Evolutionary conservation across 2,329 filamentous ascomycete species (phyloP), one percentile per base, ranked within the genome.

Genomic region (Neonectria faginata): DNA sequence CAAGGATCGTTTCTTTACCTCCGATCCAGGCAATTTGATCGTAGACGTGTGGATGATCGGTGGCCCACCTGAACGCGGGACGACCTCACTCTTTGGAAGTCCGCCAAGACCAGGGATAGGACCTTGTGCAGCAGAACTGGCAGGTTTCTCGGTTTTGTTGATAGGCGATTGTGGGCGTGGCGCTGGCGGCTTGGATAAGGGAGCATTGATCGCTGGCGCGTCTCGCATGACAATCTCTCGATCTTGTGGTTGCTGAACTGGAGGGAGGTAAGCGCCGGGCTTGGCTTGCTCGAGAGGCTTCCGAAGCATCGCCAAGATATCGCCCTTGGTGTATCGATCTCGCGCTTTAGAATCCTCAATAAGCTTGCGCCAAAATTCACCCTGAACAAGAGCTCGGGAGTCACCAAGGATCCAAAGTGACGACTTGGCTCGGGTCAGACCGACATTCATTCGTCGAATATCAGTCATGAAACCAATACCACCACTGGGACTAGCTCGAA

Each of bases 401-500:
- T 98, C 97, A 70, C 96, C 96, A 27, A 99, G 86, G 62, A 99
- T 95, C 92, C 95, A 99, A 10, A 99, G 86, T 36, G 95, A 97
- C 10, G 93, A 97, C 79, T 97, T 97, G 5, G 96, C 97, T 84
- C 96, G 91, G 22, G 96, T 99, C 65, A 99, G 85, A 82, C 96
- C 96, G 74, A 99, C 96, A 79, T 99, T 99, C 97, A 99, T 98
- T 85, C 96, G 95, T 64, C 96, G 90, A 75, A 99, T 97, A 78
- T 99, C 96, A 59, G 93, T 92, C 87, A 99, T 91, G 88, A 99
- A 99, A 85, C 96, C 96, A 75, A 99, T 97, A 74, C 95, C 94
- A n/a, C 92, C 92, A 8, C 91, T 92, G n/a, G 92, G 88, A 31
- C 92, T 95, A 22, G 96, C 95, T 81, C 96, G 91, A 66, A 99